Conservation (phyloP, 164 flowering plant genomes). For the Vitis cinerea region DNA sequence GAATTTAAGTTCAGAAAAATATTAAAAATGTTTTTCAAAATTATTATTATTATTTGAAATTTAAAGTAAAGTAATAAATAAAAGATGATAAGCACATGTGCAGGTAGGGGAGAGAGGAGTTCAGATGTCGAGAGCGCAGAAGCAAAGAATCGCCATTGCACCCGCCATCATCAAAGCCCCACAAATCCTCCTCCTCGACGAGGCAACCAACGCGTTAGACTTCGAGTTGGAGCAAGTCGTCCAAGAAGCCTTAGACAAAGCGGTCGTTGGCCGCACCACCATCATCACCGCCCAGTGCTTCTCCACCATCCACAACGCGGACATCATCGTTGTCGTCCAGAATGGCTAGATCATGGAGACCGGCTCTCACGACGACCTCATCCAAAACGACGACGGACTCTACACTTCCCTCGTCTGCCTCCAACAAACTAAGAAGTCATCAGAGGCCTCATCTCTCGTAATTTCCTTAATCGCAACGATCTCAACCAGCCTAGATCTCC, state of each 20-base stretch:
- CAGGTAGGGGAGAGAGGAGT: constrained; percentile 86
- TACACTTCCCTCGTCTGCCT: constrained; percentile 59
- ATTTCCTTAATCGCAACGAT: constrained; percentile 7
- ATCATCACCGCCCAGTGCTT: constrained; percentile 87
- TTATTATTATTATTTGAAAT: no score
- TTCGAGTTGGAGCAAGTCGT: constrained; percentile 79
- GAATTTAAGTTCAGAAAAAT: no score
- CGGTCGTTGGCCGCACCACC: constrained; percentile 70
- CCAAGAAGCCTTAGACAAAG: constrained; percentile 74
- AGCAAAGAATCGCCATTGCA: constrained; percentile 91
- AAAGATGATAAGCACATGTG: not conserved
- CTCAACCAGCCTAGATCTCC: constrained; percentile 17
- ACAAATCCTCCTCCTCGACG: constrained; percentile 67
- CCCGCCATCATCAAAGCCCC: constrained; percentile 76
- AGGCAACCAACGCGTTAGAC: constrained; percentile 87
- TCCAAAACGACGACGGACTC: constrained; percentile 35
- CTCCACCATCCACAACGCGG: constrained; percentile 73
- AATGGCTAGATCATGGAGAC: constrained; percentile 57
- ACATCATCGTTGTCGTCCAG: constrained; percentile 72
- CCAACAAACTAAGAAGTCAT: constrained; percentile 36
- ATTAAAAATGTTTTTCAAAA: no score
- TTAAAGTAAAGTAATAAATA: no score
- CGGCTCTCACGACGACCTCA: constrained; percentile 67
- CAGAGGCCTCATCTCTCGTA: not conserved
- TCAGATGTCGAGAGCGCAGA: constrained; percentile 89